A percentile compares a stretch with the other conserved stretches of the same genome.
These are phyloP conservation scores for Hyphopichia buzzinii DNA, from an alignment of 1,139 yeast genomes.

Conservation along the genomic window DNA sequence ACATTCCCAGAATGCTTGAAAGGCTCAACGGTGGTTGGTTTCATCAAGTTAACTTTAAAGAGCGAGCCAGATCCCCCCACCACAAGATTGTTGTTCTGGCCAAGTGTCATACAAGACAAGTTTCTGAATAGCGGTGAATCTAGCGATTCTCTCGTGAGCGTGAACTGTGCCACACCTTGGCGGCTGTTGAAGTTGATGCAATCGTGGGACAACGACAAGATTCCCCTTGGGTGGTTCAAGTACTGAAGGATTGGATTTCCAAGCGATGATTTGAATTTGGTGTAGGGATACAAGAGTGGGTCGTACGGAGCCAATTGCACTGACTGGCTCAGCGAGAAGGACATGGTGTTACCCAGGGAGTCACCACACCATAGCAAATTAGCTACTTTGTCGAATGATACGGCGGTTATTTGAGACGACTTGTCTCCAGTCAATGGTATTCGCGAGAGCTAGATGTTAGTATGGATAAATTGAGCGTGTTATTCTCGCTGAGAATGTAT, in stretches of 20 bases:
- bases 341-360: constrained; percentile 35
- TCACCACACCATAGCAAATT: constrained; percentile 91
- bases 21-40: constrained; percentile 34
- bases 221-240: constrained; percentile 54
- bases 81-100: constrained; percentile 35
- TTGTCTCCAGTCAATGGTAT: constrained; percentile 12
- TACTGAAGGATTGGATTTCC: constrained; percentile 47
- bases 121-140: constrained; percentile 23
- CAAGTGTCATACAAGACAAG: constrained; percentile 38
- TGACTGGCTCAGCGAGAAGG: constrained; percentile 21
- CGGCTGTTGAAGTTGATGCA: constrained; percentile 56
- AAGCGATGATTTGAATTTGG: constrained; percentile 48
- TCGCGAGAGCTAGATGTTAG: constrained; percentile 22
- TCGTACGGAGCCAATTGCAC: constrained; percentile 22
- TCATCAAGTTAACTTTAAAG: constrained; percentile 59
- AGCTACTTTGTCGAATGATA: constrained; percentile 64
- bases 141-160: constrained; percentile 28
- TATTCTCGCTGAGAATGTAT: neutral
- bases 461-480: too few species aligned
- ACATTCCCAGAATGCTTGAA: constrained; percentile 33
- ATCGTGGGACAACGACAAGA: constrained; percentile 53
- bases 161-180: constrained; percentile 51
- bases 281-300: constrained; percentile 30
- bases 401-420: constrained; percentile 23
- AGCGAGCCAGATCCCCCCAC: constrained; percentile 38